phyloP scores from a whole-genome alignment of 2,329 filamentous ascomycete species.

The Alternaria sp. region DNA sequence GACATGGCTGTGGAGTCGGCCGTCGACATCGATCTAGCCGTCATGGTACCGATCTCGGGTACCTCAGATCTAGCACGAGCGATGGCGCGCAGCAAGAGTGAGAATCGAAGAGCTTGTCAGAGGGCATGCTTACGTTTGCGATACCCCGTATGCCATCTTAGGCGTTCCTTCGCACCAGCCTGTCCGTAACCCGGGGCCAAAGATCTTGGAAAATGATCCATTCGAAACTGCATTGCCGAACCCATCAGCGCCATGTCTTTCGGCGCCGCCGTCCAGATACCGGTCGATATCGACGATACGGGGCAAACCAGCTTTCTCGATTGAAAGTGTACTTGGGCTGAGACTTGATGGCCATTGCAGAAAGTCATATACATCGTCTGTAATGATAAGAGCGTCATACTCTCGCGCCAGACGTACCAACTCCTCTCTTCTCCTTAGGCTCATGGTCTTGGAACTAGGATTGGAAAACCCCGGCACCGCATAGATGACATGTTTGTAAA shows the following conservation, averaged over 20 bases:
- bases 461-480: conserved; percentile 89
- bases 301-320: conserved; percentile 64
- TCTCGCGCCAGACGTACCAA: conserved; percentile 80
- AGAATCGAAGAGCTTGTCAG: not conserved
- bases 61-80: not conserved
- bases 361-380: conserved; percentile 95
- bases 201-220: conserved; percentile 89
- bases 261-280: conserved; percentile 67
- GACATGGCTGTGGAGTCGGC: conserved; percentile 10
- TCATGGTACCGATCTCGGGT: not conserved
- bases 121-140: conserved; percentile 61
- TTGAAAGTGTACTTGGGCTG: conserved; percentile 32
- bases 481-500: conserved; percentile 90
- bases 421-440: conserved; percentile 69
- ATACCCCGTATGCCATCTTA: conserved; percentile 67
- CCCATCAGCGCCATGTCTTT: conserved; percentile 58
- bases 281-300: conserved; percentile 82
- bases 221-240: conserved; percentile 89
- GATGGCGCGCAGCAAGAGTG: conserved; percentile 2
- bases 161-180: conserved; percentile 86
- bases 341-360: conserved; percentile 74
- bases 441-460: conserved; percentile 85
- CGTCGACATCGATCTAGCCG: not conserved
- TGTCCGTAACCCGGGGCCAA: conserved; percentile 80
- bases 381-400: conserved; percentile 82